These are phyloP conservation scores for Penicillium sp. DNA, from an alignment of 2,329 filamentous ascomycete species.

Conservation along the genomic window DNA sequence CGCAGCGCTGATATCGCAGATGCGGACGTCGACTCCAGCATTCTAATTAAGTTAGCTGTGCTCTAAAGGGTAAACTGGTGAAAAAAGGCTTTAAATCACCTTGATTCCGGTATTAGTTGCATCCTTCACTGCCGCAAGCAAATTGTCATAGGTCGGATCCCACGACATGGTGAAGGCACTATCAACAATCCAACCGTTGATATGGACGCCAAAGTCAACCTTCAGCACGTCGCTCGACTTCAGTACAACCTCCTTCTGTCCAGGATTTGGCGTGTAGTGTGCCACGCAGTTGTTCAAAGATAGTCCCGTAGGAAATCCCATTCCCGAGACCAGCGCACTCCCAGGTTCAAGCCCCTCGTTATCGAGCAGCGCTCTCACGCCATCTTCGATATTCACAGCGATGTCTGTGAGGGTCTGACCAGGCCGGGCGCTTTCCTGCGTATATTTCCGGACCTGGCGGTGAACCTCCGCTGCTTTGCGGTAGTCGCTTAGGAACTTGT, in stretches of 20 bases:
- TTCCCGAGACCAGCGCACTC: conserved; percentile 48
- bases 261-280: conserved; percentile 56
- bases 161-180: conserved; percentile 76
- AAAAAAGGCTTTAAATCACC: conserved; percentile 23
- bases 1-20: conserved; percentile 53
- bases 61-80: not conserved
- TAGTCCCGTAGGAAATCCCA: conserved; percentile 55
- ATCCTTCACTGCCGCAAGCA: conserved; percentile 61
- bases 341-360: conserved; percentile 52
- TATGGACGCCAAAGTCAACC: conserved; percentile 76
- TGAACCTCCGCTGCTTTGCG: conserved; percentile 56
- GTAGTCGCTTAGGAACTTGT: conserved; percentile 51
- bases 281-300: conserved; percentile 53
- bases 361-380: conserved; percentile 49
- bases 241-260: conserved; percentile 64
- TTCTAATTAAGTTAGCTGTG: conserved; percentile 29
- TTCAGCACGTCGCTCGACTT: conserved; percentile 73
- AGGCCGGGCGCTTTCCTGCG: conserved; percentile 48
- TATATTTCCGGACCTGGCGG: conserved; percentile 52
- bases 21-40: conserved; percentile 53
- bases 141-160: conserved; percentile 68
- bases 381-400: conserved; percentile 53
- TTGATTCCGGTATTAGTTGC: conserved; percentile 62
- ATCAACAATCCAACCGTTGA: conserved; percentile 76
- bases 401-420: conserved; percentile 49